Evolutionary conservation across 257 asterid genomes (phyloP).

Genomic region (Linaria vulgaris): DNA sequence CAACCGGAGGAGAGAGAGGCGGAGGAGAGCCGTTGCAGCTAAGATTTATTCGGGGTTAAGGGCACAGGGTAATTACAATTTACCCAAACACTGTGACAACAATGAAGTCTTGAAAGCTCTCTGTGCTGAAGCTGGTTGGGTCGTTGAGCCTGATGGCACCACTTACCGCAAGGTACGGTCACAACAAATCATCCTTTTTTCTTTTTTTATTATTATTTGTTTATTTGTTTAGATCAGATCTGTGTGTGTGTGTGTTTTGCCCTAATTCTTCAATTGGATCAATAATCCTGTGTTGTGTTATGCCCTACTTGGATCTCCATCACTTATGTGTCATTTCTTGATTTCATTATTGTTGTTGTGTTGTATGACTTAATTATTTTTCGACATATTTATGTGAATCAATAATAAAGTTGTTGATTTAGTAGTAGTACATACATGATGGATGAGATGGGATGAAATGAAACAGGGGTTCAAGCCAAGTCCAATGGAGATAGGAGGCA

Average conservation of each 20-base stretch:
- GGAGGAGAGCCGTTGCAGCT: conserved; percentile 49
- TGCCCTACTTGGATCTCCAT: no score
- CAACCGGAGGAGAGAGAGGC: conserved; percentile 49
- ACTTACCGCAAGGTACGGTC: conserved; percentile 46
- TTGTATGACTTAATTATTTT: no score
- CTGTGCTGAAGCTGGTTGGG: conserved; percentile 54
- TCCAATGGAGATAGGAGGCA: conserved; percentile 83
- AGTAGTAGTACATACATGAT: no score
- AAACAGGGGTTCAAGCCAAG: conserved; percentile 85
- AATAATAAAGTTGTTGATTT: no score
- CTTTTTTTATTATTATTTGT: no score
- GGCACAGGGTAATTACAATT: conserved; percentile 46
- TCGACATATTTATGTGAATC: no score
- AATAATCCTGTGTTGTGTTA: no score
- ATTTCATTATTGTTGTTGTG: no score
- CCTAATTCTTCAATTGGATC: no score
- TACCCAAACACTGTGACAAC: conserved; percentile 54
- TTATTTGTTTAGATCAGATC: background rate
- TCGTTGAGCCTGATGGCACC: conserved; percentile 54
- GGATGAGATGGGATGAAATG: no score
- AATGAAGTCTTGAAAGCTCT: conserved; percentile 55
- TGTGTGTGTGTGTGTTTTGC: no score
- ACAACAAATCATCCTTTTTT: background rate
- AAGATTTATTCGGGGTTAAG: conserved; percentile 46
- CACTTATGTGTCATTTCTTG: no score